Percentiles rank a stretch among this genome's conserved stretches.
phyloP scores from a whole-genome alignment of 345 rosid species.

The Sisymbrium irio region DNA sequence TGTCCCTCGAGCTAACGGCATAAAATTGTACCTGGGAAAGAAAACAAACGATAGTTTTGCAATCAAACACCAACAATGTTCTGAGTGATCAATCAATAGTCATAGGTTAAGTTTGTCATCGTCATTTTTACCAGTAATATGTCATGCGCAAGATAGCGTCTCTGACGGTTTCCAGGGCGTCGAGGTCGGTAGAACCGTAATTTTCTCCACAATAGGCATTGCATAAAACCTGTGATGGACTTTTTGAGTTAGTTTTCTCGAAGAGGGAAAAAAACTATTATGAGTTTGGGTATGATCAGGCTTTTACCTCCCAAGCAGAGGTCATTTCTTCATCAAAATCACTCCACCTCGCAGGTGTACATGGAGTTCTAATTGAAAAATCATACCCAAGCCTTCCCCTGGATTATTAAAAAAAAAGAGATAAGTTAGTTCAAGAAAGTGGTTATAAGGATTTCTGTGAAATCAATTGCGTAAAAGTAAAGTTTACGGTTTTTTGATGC shows the following conservation, averaged over 20 bases:
- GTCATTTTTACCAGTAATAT: constrained; percentile 72
- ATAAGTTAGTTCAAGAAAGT: background rate
- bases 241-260: background rate
- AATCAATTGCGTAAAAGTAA: background rate
- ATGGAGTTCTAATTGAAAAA: constrained; percentile 90
- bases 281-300: background rate
- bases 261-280: no score
- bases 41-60: background rate
- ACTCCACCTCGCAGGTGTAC: constrained; percentile 91
- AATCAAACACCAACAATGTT: background rate
- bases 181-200: constrained; percentile 63
- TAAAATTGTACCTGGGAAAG: constrained; percentile 79
- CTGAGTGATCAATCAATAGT: background rate
- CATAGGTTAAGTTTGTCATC: background rate
- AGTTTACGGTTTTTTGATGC: constrained; percentile 53
- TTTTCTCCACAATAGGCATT: constrained; percentile 77
- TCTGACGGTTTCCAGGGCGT: constrained; percentile 59
- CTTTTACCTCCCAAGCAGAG: constrained; percentile 85
- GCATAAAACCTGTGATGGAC: constrained; percentile 59
- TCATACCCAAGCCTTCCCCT: constrained; percentile 75
- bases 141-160: constrained; percentile 85
- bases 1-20: constrained; percentile 94
- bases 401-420: constrained; percentile 12
- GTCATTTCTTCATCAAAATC: constrained; percentile 87
- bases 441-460: background rate